Base-by-base conservation (phyloP, 148 eudicot species). In the Cornus suecica region DNA sequence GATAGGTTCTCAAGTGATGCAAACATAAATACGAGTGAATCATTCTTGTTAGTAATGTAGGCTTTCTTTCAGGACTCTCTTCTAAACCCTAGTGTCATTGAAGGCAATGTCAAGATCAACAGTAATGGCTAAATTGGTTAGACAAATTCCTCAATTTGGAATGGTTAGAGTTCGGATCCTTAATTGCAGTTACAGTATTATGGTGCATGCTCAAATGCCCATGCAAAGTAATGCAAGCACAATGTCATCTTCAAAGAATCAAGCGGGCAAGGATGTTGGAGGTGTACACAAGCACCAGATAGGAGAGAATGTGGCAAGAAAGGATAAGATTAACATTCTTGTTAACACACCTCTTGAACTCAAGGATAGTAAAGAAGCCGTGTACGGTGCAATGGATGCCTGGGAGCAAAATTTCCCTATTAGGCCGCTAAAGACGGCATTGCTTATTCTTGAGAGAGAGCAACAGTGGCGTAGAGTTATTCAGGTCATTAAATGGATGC, bases 401-500 rank as follows among this genome's bases (percentile, higher is more conserved):
- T 95, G 92, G 91, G 91, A 95, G 70, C 86, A 83, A 68, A 81
- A 88, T 68, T 95, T 95, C 77, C 99, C 99, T 6, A 92, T 95
- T 66, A 90, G 90, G 32, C 70, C 88, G 0, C 76, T 92, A 31
- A 95, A 90, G 84, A 74, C 80, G 23, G 91, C 87, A 22, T 69
- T 95, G 75, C 71, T 85, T 76, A 22, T 79, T 69, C 94, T 95
- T 32, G 94, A 95, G 87, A 95, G 80, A 81, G 86, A 90, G 54
- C 89, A 95, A 64, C 91, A 95, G 31, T 95, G 99, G 99, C 99
- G 88, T 78, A 83, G 91, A 77, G 75, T 89, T 73, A 76, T 95
- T 42, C 97, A 95, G 86, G 99, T 95, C 25, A 87, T 90, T 20
- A 95, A 95, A 76, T 95, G 99, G 97, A 91, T 92, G 87, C 80